Base-by-base conservation (phyloP, 805 yeast species). In the Pichia manshurica region DNA sequence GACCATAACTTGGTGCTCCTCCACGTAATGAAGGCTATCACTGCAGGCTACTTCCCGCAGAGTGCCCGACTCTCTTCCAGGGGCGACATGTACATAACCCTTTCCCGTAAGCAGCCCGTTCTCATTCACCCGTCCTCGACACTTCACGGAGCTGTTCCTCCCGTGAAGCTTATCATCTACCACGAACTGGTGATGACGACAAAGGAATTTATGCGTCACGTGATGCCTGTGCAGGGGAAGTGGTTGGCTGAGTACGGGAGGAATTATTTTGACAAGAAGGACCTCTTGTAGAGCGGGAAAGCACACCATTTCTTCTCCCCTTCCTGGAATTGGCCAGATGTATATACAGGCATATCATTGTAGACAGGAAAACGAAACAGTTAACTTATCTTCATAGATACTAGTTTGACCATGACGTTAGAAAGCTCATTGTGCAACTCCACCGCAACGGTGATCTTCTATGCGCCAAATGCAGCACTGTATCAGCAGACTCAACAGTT, bases 81-180 rank as follows among this genome's bases (percentile, higher is more conserved):
- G 53, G 96, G 90, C 3, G 87, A 86, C 29, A 77, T 81, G 45
- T 88, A 84, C 61, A 73, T 80, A 8, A 73, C 87, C 1, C 64
- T 81, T 31, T 79, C 79, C 54, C 81, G 81, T 52, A 81, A 82
- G 35, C 83, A 86, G 51, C 75, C 79, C n/a, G 91, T 88, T 1
- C 74, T 70, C 57, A 72, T 91, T 29, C 99, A 91, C 58, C 99
- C 99, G 0, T 83, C 96, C 0, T 85, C 96, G 0, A 78, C 82
- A 0, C 60, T 91, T 28, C 79, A 77, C 57, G 69, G 72, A 12
- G 67, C 69, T 12, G 81, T 79, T 49, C 95, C 93, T 19, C 90
- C 89, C 0, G 83, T 90, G 3, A 83, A 78, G 53, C 69, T 78
- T 46, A 70, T 93, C 5, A 69, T 91, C 15, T 93, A 87, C 62